phyloP scores from a whole-genome alignment of 2,329 filamentous ascomycete species.

The Fusarium sp. region DNA sequence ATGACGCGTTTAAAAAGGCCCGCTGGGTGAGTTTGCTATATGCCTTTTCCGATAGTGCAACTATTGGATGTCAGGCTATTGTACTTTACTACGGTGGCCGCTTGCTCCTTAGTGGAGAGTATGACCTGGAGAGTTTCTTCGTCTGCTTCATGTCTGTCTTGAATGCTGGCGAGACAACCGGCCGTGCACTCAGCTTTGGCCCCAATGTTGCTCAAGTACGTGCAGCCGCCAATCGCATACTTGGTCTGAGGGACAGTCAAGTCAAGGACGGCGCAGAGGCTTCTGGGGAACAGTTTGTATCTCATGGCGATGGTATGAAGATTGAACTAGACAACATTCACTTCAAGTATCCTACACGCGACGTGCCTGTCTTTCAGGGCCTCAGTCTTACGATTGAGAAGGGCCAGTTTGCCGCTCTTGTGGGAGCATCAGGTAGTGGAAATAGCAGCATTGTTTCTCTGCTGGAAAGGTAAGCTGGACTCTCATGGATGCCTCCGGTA shows the following conservation, averaged over 20 bases:
- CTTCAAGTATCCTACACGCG: conserved; percentile 71
- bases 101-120: conserved; percentile 66
- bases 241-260: conserved; percentile 60
- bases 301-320: conserved; percentile 61
- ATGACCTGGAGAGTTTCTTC: conserved; percentile 61
- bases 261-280: conserved; percentile 39
- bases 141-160: conserved; percentile 74
- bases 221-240: conserved; percentile 70
- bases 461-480: conserved; percentile 59
- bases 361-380: conserved; percentile 67
- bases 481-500: accelerated
- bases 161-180: conserved; percentile 67
- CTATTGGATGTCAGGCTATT: conserved; percentile 71
- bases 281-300: conserved; percentile 46
- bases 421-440: conserved; percentile 77
- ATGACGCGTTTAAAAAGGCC: conserved; percentile 69
- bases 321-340: conserved; percentile 68
- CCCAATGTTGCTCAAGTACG: conserved; percentile 72
- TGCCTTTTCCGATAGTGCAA: conserved; percentile 75
- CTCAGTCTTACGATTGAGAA: conserved; percentile 74
- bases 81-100: conserved; percentile 75
- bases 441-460: conserved; percentile 78
- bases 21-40: conserved; percentile 73
- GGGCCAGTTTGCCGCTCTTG: conserved; percentile 77
- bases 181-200: conserved; percentile 67